These are phyloP conservation scores for Lachancea dasiensis DNA, from an alignment of 805 yeast species.

Conservation along the genomic window DNA sequence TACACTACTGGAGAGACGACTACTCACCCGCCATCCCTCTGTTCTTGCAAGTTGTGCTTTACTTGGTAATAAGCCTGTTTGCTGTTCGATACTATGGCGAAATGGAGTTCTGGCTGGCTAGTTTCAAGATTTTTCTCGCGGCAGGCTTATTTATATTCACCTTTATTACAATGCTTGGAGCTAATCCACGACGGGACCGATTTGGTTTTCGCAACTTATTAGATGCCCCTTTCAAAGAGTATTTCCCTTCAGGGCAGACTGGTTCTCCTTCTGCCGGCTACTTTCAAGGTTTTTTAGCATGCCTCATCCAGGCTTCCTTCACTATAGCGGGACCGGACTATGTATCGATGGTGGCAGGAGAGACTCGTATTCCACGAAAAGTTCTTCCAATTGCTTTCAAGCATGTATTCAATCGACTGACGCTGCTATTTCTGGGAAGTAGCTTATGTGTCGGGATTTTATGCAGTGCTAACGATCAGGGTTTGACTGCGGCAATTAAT, in stretches of 20 bases:
- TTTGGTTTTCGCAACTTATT: slow-evolving; percentile 56
- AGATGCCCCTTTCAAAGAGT: slow-evolving; percentile 51
- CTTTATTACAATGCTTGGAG: slow-evolving; percentile 80
- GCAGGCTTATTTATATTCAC: slow-evolving; percentile 72
- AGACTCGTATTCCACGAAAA: slow-evolving; percentile 63
- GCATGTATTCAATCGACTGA: slow-evolving; percentile 63
- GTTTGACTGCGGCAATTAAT: slow-evolving; percentile 49
- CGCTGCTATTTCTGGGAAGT: slow-evolving; percentile 65
- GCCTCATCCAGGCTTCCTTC: slow-evolving; percentile 65
- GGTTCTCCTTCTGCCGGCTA: slow-evolving; percentile 41
- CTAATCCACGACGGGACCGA: slow-evolving; percentile 65
- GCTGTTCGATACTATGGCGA: slow-evolving; percentile 79
- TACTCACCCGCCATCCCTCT: slow-evolving; percentile 68
- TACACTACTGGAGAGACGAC: slow-evolving; percentile 77
- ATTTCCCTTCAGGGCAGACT: slow-evolving; percentile 43
- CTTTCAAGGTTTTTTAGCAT: slow-evolving; percentile 66
- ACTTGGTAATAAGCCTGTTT: slow-evolving; percentile 58
- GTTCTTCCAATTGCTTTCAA: slow-evolving; percentile 74
- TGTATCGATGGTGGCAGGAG: slow-evolving; percentile 80
- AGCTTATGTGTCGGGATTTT: slow-evolving; percentile 74
- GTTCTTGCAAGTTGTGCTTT: slow-evolving; percentile 56
- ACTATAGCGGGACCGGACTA: slow-evolving; percentile 87
- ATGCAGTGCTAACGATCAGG: slow-evolving; percentile 63
- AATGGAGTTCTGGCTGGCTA: slow-evolving; percentile 70
- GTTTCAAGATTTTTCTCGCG: slow-evolving; percentile 68